Conservation (phyloP, 345 rosid genomes). For the Erucastrum elatum region DNA sequence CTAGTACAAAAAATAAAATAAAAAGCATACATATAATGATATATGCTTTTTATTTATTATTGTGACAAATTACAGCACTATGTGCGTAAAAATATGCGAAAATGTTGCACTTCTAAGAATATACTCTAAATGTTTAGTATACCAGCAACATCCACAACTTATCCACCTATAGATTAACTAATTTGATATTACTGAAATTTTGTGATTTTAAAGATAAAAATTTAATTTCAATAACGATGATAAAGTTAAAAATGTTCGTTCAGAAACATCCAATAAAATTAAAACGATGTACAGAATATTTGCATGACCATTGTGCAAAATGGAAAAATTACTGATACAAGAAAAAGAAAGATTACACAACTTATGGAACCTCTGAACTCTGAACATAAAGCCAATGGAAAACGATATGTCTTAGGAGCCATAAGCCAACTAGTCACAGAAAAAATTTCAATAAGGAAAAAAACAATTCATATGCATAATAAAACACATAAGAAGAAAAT, state of each 20-base stretch:
- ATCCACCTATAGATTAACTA: not conserved
- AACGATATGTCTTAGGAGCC: not conserved
- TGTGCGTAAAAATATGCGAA: slow-evolving; percentile 24
- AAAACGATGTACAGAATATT: not conserved
- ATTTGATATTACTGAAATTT: not conserved
- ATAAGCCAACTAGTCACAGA: not conserved
- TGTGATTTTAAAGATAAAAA: not conserved
- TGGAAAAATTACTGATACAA: not conserved
- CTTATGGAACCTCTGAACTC: not conserved
- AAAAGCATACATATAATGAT: slow-evolving; percentile 6
- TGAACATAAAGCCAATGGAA: not conserved
- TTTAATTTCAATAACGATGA: not conserved
- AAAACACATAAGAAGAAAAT: not conserved
- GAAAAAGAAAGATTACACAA: not conserved
- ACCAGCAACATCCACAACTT: slow-evolving; percentile 2
- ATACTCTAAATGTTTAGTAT: not conserved
- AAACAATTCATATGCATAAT: not conserved
- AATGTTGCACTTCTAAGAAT: slow-evolving; percentile 12
- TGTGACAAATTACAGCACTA: slow-evolving; percentile 31
- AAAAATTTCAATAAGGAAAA: not conserved
- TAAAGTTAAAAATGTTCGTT: not conserved
- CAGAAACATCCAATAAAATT: not conserved
- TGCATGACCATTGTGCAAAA: not conserved
- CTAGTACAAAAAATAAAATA: not conserved
- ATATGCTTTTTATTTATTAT: not conserved